A percentile compares a stretch with the other conserved stretches of the same genome.
Evolutionary conservation across 176 grass and related monocot species (phyloP).

Genomic region (Triticum urartu): DNA sequence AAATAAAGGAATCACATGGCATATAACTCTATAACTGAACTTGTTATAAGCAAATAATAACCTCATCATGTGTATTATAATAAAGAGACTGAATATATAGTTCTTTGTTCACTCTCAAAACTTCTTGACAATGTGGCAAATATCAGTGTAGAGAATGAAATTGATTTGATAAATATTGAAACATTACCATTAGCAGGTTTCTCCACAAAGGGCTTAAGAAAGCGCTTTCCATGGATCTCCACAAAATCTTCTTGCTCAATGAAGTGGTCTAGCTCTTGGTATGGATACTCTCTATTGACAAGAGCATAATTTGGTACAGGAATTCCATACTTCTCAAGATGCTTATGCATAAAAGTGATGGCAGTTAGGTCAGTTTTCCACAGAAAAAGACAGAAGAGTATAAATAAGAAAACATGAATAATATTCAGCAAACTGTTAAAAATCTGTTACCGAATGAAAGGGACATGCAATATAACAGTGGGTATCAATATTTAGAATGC

Average conservation of each 20-base stretch:
- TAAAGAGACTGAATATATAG: constrained; percentile 12
- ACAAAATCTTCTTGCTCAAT: constrained; percentile 98
- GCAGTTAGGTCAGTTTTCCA: constrained; percentile 31
- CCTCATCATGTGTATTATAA: not conserved
- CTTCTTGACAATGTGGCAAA: not conserved
- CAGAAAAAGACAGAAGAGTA: not conserved
- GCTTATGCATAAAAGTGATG: constrained; percentile 50
- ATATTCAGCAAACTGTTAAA: not conserved
- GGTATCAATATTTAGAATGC: too few species aligned
- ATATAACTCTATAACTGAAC: not conserved
- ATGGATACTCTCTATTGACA: constrained; percentile 87
- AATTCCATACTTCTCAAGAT: constrained; percentile 78
- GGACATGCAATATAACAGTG: not conserved
- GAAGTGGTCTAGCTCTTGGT: constrained; percentile 92
- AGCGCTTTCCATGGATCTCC: constrained; percentile 85
- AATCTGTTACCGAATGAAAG: not conserved
- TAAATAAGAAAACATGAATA: constrained; percentile 5
- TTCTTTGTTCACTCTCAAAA: not conserved
- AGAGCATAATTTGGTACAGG: constrained; percentile 94
- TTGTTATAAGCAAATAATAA: not conserved
- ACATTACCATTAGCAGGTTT: constrained; percentile 91
- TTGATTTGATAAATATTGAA: constrained; percentile 4
- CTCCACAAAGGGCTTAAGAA: constrained; percentile 97
- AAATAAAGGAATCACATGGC: not conserved
- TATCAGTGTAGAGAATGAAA: not conserved